These are phyloP conservation scores for Arthrocladium fulminans DNA, from an alignment of 2,329 filamentous ascomycete species.

Conservation along the genomic window DNA sequence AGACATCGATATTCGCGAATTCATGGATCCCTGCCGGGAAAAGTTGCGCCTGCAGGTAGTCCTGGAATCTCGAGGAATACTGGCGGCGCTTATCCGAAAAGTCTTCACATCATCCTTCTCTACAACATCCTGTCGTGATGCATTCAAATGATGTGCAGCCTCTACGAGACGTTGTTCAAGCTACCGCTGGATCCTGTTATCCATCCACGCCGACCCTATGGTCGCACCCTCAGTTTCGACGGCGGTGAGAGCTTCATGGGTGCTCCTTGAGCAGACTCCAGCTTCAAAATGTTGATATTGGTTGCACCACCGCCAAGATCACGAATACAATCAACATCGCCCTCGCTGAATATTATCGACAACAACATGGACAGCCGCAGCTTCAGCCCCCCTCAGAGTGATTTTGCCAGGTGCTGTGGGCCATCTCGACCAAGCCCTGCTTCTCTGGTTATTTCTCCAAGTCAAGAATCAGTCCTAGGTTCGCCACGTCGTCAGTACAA, in stretches of 20 bases:
- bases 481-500: constrained; percentile 37
- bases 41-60: constrained; percentile 16
- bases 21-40: constrained; percentile 25
- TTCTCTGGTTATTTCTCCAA: constrained; percentile 25
- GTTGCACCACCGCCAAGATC: constrained; percentile 45
- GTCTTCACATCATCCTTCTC: constrained; percentile 8
- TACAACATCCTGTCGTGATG: constrained; percentile 15
- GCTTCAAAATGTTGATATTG: constrained; percentile 26
- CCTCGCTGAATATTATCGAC: constrained; percentile 30
- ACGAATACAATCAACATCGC: constrained; percentile 42
- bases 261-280: constrained; percentile 3
- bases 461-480: constrained; percentile 30
- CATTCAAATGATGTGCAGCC: constrained; percentile 17
- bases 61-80: constrained; percentile 25
- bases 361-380: constrained; percentile 43
- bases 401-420: constrained; percentile 34
- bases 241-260: constrained; percentile 11
- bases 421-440: constrained; percentile 26
- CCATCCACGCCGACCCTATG: constrained; percentile 4
- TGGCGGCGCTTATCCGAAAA: constrained; percentile 19
- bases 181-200: constrained; percentile 18
- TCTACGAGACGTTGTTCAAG: constrained; percentile 22
- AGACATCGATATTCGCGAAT: constrained; percentile 27
- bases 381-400: constrained; percentile 46
- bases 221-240: constrained; percentile 4